Evolutionary conservation across 1,284 basidiomycete species (phyloP).

Genomic region (Xerocomus minutiporus): DNA sequence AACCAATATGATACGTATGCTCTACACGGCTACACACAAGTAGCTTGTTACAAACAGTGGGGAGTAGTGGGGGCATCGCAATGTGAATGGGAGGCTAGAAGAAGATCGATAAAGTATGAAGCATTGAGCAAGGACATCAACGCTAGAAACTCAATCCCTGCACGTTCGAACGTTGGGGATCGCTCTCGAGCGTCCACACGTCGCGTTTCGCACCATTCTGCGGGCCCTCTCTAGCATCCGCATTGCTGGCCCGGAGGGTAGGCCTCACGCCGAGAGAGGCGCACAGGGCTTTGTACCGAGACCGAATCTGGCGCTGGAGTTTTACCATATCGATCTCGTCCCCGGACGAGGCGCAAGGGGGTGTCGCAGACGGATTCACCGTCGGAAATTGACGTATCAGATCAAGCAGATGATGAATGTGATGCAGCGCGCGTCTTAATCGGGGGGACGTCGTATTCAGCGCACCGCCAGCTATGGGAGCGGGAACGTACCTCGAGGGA

Average conservation of each 20-base stretch:
- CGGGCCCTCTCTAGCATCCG: not conserved
- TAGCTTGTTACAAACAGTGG: not conserved
- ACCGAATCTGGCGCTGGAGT: constrained; percentile 80
- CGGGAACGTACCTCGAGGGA: constrained; percentile 38
- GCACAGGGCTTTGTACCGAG: constrained; percentile 84
- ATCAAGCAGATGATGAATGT: constrained; percentile 64
- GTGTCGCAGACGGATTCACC: constrained; percentile 56
- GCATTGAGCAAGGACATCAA: no score
- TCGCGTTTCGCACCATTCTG: constrained; percentile 1
- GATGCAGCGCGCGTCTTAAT: constrained; percentile 49
- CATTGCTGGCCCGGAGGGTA: constrained; percentile 41
- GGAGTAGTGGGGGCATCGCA: constrained; percentile 3
- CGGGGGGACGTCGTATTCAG: no score
- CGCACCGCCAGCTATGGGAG: no score
- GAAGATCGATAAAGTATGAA: no score
- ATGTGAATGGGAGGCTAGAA: not conserved
- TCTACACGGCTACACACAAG: constrained; percentile 2
- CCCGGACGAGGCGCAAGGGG: constrained; percentile 13
- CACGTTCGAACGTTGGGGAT: constrained; percentile 11
- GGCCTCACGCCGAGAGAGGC: constrained; percentile 77
- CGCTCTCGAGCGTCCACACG: constrained; percentile 35
- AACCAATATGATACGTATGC: no score
- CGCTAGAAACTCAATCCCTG: constrained; percentile 36
- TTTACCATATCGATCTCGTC: constrained; percentile 68
- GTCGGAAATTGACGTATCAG: constrained; percentile 75